A percentile compares a stretch with the other conserved stretches of the same genome.
Evolutionary conservation across 345 rosid genomes (phyloP).

Genomic region (Eucalyptus polybractea): DNA sequence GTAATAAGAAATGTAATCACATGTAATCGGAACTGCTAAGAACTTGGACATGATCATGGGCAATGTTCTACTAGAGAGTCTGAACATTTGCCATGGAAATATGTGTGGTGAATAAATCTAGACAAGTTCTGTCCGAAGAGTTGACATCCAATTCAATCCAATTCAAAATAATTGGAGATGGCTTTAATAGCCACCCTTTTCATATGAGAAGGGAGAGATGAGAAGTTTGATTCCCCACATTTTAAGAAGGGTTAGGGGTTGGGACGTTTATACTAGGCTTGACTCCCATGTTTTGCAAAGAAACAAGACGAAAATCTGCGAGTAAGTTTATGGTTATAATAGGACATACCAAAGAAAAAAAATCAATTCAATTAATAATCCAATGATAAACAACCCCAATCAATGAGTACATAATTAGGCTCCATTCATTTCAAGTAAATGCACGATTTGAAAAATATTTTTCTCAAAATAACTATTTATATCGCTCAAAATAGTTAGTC

Average conservation of each 20-base stretch:
- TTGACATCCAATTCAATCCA: background rate
- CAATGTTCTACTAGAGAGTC: background rate
- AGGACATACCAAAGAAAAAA: too few relatives aligned
- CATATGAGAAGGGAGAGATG: too few relatives aligned
- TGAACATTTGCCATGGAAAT: background rate
- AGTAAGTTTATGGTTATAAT: too few relatives aligned
- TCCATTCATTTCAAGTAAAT: background rate
- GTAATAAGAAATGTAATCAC: background rate
- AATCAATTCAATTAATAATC: background rate
- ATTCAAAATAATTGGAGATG: too few relatives aligned
- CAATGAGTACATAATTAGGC: background rate
- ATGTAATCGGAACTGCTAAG: background rate
- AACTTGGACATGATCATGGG: background rate
- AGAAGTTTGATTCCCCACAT: accelerated
- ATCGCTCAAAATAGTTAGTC: background rate
- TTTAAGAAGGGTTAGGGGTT: too few relatives aligned
- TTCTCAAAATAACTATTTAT: background rate
- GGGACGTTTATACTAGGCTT: too few relatives aligned
- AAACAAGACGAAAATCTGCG: accelerated
- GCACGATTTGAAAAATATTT: background rate
- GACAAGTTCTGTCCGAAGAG: background rate
- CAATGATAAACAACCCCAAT: background rate
- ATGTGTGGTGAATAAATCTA: background rate
- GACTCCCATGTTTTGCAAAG: accelerated
- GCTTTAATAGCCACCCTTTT: too few relatives aligned